Conservation (phyloP, 1,139 yeast species). For the Geotrichum citri-aurantii region DNA sequence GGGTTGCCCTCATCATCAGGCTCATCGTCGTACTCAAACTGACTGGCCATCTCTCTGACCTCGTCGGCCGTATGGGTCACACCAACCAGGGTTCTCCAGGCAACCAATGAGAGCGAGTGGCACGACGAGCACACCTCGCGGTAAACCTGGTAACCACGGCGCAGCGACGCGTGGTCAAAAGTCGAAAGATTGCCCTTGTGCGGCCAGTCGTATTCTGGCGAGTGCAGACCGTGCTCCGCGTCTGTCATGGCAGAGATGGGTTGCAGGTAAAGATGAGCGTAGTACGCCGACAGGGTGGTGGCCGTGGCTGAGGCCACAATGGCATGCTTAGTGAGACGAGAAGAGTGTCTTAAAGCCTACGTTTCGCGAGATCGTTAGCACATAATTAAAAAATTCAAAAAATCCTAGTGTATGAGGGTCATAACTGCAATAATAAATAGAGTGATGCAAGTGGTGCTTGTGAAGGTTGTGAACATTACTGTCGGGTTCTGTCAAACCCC, state of each 20-base stretch:
- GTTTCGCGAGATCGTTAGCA: neutral
- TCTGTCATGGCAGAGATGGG: conserved; percentile 93
- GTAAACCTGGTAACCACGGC: conserved; percentile 99
- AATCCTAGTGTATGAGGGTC: too few relatives aligned
- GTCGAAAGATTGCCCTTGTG: conserved; percentile 84
- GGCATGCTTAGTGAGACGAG: conserved; percentile 32
- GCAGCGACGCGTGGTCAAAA: conserved; percentile 91
- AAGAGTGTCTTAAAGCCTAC: conserved; percentile 23
- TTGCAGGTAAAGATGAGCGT: conserved; percentile 29
- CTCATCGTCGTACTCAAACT: conserved; percentile 96
- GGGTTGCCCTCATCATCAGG: conserved; percentile 99
- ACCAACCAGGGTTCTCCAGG: conserved; percentile 98
- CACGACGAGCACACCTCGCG: conserved; percentile 99
- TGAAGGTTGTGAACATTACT: neutral
- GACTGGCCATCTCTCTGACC: conserved; percentile 91
- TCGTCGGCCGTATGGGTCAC: conserved; percentile 89
- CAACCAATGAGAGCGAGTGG: conserved; percentile 92
- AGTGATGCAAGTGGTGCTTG: neutral
- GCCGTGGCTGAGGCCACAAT: conserved; percentile 30
- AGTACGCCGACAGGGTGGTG: conserved; percentile 32
- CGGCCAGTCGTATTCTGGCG: conserved; percentile 90
- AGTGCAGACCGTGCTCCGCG: conserved; percentile 97
- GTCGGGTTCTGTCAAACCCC: neutral
- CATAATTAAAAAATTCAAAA: conserved; percentile 8
- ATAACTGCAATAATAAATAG: conserved; percentile 49